phyloP scores from a whole-genome alignment of 306 rosid genomes.

The Luffa aegyptiaca region DNA sequence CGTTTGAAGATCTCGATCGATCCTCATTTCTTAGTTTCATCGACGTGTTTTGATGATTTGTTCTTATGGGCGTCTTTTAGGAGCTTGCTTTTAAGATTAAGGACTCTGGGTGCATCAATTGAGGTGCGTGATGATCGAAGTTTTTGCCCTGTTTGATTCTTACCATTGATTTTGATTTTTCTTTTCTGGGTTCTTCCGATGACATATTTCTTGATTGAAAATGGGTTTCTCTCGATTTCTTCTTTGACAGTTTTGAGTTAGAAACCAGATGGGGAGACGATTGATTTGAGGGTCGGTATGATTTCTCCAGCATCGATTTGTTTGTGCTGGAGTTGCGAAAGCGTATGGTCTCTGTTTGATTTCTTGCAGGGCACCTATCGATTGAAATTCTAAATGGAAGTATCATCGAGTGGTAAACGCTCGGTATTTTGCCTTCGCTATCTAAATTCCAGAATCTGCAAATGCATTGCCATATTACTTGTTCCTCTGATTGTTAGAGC shows the following conservation, averaged over 20 bases:
- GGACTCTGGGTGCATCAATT: background rate
- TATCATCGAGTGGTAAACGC: constrained; percentile 29
- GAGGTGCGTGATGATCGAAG: background rate
- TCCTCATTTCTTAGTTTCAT: background rate
- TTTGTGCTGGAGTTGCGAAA: background rate
- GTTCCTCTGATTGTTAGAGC: constrained; percentile 48
- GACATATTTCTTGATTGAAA: background rate
- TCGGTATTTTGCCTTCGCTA: constrained; percentile 24
- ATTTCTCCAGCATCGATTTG: constrained; percentile 7
- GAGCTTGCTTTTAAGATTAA: background rate
- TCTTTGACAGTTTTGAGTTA: background rate
- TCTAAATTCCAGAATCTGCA: constrained; percentile 42
- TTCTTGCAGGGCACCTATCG: background rate
- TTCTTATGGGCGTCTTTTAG: background rate
- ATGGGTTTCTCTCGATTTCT: background rate
- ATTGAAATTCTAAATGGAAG: constrained; percentile 30
- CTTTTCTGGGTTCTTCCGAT: background rate
- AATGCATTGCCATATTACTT: constrained; percentile 46
- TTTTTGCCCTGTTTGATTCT: background rate
- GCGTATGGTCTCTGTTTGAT: background rate
- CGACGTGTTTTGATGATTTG: background rate
- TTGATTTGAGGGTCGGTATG: background rate
- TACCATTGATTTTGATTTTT: background rate
- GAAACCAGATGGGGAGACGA: background rate
- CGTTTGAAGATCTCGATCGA: background rate